phyloP scores from a whole-genome alignment of 441 rosid genomes.

The Pelargonium cotyledonis region DNA sequence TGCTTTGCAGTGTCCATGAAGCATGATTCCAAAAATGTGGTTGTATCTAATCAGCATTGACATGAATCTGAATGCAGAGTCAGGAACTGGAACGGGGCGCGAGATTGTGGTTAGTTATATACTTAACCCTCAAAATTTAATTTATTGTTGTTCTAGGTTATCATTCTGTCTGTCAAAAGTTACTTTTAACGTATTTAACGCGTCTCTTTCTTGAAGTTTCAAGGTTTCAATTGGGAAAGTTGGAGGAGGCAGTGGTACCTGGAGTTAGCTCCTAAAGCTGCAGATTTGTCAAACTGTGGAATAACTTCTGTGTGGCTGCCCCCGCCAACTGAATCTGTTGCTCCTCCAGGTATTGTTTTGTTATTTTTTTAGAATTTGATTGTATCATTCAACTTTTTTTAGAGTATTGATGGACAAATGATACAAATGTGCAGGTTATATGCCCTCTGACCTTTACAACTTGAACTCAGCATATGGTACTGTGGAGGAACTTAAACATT shows the following conservation, averaged over 20 bases:
- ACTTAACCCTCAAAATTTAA: not conserved
- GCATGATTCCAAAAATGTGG: not conserved
- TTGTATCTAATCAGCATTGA: not conserved
- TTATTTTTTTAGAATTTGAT: not conserved
- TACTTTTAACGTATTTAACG: no score
- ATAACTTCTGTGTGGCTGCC: conserved; percentile 48
- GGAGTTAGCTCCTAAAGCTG: conserved; percentile 42
- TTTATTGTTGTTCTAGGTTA: no score
- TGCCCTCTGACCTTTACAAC: conserved; percentile 56
- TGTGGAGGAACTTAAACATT: conserved; percentile 40
- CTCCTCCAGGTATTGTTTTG: conserved; percentile 35
- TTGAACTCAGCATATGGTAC: conserved; percentile 49
- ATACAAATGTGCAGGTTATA: conserved; percentile 37
- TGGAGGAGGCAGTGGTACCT: conserved; percentile 48
- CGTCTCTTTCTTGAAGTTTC: conserved; percentile 30
- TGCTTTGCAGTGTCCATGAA: not conserved
- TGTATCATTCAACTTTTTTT: no score
- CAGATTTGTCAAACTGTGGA: conserved; percentile 40
- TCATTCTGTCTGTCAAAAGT: no score
- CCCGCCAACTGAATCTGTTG: conserved; percentile 51
- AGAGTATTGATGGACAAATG: no score
- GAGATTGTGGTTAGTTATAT: conserved; percentile 45
- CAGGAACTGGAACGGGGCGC: conserved; percentile 49
- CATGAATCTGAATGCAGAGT: conserved; percentile 31
- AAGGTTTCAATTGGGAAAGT: conserved; percentile 58